Conservation (phyloP, 2,329 filamentous ascomycete species). For the Ambrosiella cleistominuta region DNA sequence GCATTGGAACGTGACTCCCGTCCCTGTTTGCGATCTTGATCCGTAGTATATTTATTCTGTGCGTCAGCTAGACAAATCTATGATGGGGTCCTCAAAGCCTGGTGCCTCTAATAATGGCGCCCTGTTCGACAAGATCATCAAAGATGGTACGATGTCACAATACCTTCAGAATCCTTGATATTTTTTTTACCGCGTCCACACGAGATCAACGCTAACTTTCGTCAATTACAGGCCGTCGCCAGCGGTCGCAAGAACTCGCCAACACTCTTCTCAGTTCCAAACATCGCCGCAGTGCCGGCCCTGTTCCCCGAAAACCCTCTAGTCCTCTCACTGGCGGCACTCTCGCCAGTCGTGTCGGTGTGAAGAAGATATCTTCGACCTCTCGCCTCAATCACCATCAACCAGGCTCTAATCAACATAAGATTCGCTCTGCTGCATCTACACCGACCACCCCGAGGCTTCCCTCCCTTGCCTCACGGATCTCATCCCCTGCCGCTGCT, state of each 20-base stretch:
- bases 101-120: slow-evolving; percentile 23
- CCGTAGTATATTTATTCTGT: neutral
- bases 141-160: slow-evolving; percentile 25
- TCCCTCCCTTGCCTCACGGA: slow-evolving; percentile 9
- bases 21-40: neutral
- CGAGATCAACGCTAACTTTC: neutral
- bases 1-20: no score
- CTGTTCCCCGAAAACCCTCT: slow-evolving; percentile 22
- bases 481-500: slow-evolving; percentile 9
- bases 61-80: neutral
- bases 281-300: slow-evolving; percentile 36
- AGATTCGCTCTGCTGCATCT: slow-evolving; percentile 1
- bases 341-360: slow-evolving; percentile 53
- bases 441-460: neutral
- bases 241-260: slow-evolving; percentile 55
- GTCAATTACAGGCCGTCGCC: slow-evolving; percentile 37
- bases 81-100: neutral
- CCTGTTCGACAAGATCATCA: slow-evolving; percentile 39
- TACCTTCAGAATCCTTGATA: neutral
- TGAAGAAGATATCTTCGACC: slow-evolving; percentile 44
- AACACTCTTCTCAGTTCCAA: slow-evolving; percentile 47
- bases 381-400: neutral
- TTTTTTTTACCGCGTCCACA: neutral
- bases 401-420: neutral
- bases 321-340: slow-evolving; percentile 29